phyloP scores from a whole-genome alignment of 257 asterid genomes.

The Nicotiana attenuata region DNA sequence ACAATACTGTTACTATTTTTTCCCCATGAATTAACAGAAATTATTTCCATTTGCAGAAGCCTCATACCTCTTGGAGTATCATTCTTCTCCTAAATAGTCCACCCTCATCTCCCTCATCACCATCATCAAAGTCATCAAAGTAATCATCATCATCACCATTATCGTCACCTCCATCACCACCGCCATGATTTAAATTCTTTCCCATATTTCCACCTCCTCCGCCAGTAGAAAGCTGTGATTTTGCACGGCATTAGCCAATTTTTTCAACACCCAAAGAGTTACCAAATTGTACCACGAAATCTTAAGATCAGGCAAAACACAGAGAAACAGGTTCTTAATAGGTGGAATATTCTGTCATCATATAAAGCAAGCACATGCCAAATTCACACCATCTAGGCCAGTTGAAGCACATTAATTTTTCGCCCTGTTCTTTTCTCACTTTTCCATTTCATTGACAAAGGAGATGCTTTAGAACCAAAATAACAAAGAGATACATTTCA shows the following conservation, averaged over 20 bases:
- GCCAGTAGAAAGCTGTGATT: constrained; percentile 68
- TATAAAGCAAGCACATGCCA: neutral
- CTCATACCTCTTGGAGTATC: constrained; percentile 67
- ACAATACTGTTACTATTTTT: neutral
- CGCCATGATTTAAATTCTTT: constrained; percentile 74
- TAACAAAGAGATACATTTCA: neutral
- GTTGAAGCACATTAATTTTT: neutral
- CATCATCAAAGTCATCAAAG: constrained; percentile 93
- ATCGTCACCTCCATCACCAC: constrained; percentile 97
- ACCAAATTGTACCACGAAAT: neutral
- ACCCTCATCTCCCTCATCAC: constrained; percentile 90
- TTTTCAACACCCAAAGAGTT: neutral
- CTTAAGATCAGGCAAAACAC: neutral
- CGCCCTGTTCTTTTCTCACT: neutral
- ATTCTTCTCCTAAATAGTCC: constrained; percentile 84
- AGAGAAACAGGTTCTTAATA: neutral
- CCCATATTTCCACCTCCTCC: constrained; percentile 96
- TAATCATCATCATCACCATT: constrained; percentile 95
- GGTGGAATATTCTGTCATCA: neutral
- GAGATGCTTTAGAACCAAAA: neutral
- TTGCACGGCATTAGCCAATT: constrained; percentile 1
- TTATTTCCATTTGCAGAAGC: neutral
- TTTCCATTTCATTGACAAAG: neutral
- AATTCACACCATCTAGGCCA: neutral
- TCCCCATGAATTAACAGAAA: neutral